These are phyloP conservation scores for Ochetophila trinervis DNA, from an alignment of 306 rosid species.

Conservation along the genomic window DNA sequence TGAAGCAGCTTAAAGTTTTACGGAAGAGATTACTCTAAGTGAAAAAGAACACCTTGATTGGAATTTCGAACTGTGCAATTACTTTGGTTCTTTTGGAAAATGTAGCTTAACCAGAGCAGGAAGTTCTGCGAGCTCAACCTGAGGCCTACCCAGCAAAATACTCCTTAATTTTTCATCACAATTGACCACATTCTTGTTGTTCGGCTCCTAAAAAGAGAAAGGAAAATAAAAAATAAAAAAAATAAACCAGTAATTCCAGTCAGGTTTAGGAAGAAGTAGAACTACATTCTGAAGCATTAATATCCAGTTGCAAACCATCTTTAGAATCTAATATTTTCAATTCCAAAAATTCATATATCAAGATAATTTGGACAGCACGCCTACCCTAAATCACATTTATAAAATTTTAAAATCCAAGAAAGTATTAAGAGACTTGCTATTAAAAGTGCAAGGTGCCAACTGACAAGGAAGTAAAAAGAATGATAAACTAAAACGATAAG, in stretches of 20 bases:
- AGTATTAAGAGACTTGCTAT: background rate
- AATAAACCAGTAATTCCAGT: conserved; percentile 23
- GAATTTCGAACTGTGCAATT: conserved; percentile 17
- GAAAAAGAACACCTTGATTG: conserved; percentile 14
- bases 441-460: background rate
- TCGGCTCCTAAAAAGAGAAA: conserved; percentile 58
- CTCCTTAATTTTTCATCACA: conserved; percentile 77
- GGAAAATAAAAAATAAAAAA: background rate
- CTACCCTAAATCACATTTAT: background rate
- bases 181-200: conserved; percentile 78
- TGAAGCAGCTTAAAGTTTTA: conserved; percentile 29
- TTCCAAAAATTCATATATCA: too few species aligned
- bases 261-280: background rate
- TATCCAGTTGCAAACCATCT: background rate
- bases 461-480: background rate
- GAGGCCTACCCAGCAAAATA: conserved; percentile 70
- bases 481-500: too few species aligned
- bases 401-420: background rate
- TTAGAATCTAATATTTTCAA: background rate
- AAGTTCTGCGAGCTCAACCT: conserved; percentile 77
- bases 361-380: too few species aligned
- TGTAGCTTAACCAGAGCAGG: conserved; percentile 82
- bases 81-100: conserved; percentile 78
- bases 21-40: background rate
- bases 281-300: background rate